Evolutionary conservation across 2,329 filamentous ascomycete species (phyloP).

Genomic region (Talaromyces sp.): DNA sequence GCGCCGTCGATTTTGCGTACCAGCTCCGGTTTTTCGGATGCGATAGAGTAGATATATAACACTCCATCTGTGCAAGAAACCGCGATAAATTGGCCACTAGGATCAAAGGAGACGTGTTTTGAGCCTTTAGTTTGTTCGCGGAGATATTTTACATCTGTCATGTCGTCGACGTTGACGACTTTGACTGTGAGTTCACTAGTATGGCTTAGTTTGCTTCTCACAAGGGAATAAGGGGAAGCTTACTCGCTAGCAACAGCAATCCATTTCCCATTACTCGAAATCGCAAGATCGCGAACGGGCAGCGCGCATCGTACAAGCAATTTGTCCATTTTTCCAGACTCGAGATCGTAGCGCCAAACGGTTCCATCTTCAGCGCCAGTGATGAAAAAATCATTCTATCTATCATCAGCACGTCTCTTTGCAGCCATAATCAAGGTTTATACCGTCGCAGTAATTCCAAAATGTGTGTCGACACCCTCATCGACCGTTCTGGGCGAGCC

Average conservation of each 20-base stretch:
- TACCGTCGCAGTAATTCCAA: conserved; percentile 69
- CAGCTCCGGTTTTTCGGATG: conserved; percentile 72
- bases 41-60: conserved; percentile 84
- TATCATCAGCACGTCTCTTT: not conserved
- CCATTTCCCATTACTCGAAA: conserved; percentile 80
- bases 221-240: conserved; percentile 22
- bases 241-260: conserved; percentile 92
- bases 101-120: conserved; percentile 89
- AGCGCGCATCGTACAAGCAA: conserved; percentile 81
- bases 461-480: conserved; percentile 82
- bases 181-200: conserved; percentile 76
- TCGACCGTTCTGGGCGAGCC: conserved; percentile 91
- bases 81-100: conserved; percentile 68
- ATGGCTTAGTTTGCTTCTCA: not conserved
- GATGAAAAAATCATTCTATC: conserved; percentile 74
- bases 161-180: conserved; percentile 78
- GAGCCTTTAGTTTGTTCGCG: conserved; percentile 80
- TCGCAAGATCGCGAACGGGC: conserved; percentile 77
- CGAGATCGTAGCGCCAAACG: conserved; percentile 88
- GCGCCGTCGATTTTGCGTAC: conserved; percentile 81
- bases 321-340: conserved; percentile 65
- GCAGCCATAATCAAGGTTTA: not conserved
- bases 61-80: conserved; percentile 85
- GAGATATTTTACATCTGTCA: conserved; percentile 69
- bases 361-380: conserved; percentile 91